A percentile compares a stretch with the other conserved stretches of the same genome.
Conservation (phyloP, 2,329 filamentous ascomycete species). For the Lasiodiplodia theobromae region DNA sequence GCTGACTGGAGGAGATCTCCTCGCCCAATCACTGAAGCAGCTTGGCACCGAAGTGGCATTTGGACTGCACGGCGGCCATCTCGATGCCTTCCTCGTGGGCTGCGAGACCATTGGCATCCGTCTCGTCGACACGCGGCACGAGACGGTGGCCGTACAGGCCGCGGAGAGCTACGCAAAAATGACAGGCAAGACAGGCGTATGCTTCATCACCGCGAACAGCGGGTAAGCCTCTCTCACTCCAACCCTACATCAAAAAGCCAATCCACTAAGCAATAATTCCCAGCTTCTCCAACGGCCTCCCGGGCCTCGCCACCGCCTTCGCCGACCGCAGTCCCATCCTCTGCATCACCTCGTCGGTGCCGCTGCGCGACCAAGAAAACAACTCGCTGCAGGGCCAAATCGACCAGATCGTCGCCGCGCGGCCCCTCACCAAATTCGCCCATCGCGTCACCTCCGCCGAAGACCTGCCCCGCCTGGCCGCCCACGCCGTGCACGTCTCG, state of each 20-base stretch:
- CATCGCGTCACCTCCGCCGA: slow-evolving; percentile 54
- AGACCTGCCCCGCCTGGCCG: slow-evolving; percentile 55
- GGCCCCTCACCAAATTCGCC: slow-evolving; percentile 55
- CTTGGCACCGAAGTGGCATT: slow-evolving; percentile 55
- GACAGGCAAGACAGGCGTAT: slow-evolving; percentile 53
- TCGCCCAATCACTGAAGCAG: slow-evolving; percentile 53
- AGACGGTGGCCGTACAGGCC: slow-evolving; percentile 57
- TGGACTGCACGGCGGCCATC: slow-evolving; percentile 57
- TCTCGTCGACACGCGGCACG: slow-evolving; percentile 56
- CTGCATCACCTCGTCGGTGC: slow-evolving; percentile 54
- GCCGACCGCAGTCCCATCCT: slow-evolving; percentile 55
- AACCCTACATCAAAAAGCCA: not conserved
- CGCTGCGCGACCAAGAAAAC: slow-evolving; percentile 54
- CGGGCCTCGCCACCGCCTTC: slow-evolving; percentile 55
- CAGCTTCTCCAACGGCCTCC: slow-evolving; percentile 56
- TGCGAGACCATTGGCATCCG: slow-evolving; percentile 50
- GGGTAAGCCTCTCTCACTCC: slow-evolving; percentile 43
- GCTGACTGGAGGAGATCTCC: slow-evolving; percentile 54
- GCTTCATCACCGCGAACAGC: slow-evolving; percentile 58
- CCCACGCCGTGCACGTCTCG: slow-evolving; percentile 51
- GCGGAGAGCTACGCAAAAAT: slow-evolving; percentile 56
- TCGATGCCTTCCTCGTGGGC: slow-evolving; percentile 58
- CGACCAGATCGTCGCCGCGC: slow-evolving; percentile 55
- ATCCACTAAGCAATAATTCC: too few relatives aligned
- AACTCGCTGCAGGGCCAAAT: slow-evolving; percentile 57